Evolutionary conservation across 2,329 filamentous ascomycete species (phyloP).

Genomic region (Graphiopsis chlorocephala): DNA sequence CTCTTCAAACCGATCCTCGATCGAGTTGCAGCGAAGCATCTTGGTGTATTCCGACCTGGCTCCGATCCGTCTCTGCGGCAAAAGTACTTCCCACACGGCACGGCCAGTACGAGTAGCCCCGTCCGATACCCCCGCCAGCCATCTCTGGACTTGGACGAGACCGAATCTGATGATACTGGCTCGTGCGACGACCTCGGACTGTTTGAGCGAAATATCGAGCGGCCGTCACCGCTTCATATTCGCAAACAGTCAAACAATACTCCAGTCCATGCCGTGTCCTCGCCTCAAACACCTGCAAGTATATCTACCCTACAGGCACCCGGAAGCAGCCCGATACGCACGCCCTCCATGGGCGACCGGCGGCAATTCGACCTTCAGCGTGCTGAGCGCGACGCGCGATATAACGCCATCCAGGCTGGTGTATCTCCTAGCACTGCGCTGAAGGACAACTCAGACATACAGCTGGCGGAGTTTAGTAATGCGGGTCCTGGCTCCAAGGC

Average conservation of each 20-base stretch:
- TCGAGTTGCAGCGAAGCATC: not conserved
- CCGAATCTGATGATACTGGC: not conserved
- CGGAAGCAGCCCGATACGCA: slow-evolving; percentile 11
- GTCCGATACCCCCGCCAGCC: not conserved
- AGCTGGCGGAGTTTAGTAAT: slow-evolving; percentile 7
- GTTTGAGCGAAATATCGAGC: not conserved
- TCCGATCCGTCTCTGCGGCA: slow-evolving; percentile 1
- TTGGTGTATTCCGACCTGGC: slow-evolving; percentile 1
- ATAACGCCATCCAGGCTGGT: slow-evolving; percentile 24
- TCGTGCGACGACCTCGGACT: not conserved
- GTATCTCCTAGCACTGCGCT: not conserved
- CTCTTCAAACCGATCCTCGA: slow-evolving; percentile 11
- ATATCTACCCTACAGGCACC: not conserved
- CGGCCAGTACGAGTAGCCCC: not conserved
- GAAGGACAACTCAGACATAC: not conserved
- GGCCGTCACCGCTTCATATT: not conserved
- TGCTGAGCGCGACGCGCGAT: slow-evolving; percentile 29
- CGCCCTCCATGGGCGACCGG: slow-evolving; percentile 25
- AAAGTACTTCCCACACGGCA: slow-evolving; percentile 2
- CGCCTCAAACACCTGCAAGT: not conserved
- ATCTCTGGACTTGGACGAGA: not conserved
- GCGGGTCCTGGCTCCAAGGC: slow-evolving; percentile 6
- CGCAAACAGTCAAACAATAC: not conserved
- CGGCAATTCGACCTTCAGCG: slow-evolving; percentile 25
- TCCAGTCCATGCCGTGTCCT: not conserved